Evolutionary conservation across 1,139 yeast genomes (phyloP), one percentile per base, ranked within the genome.

Genomic region (Eremothecium gossypii): DNA sequence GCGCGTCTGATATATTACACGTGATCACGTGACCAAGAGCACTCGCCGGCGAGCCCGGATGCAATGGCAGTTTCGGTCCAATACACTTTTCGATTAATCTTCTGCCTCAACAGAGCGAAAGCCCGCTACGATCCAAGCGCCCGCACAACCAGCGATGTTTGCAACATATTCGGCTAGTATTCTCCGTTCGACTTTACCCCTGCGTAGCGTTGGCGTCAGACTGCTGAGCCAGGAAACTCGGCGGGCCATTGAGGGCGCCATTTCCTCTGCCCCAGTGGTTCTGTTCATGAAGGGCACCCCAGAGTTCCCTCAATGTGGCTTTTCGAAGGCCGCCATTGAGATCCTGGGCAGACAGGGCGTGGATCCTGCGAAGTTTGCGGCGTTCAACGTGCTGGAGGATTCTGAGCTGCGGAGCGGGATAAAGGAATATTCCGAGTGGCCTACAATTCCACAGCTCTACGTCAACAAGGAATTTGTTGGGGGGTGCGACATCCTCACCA

Each of bases 281-380:
- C 71, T 93, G 29, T 89, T 89, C 68, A 85, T 85, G 95, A 85
- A 85, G 61, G 95, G 95, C 8, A 93, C 98, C 1, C 99, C 99
- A 1, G 96, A 89, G 58, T 86, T 84, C 45, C 99, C 99, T 27
- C 95, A 87, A 57, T 93, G 99, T 70, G 98, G 99, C 1, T 93
- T 93, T 60, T 87, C 96, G 6, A 77, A 96, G 58, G 95, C 95
- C 41, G 85, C 96, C 12, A 89, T 93, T 52, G 93, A 86, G 61
- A 76, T 87, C 39, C 73, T 93, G 49, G 97, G 98, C 13, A 93
- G 87, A 62, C 95, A 89, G 62, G 98, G 98, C 44, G 97, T 93
- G 28, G 96, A 93, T 64, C 98, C 98, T 5, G 75, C 70, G 38
- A 89, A 91, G 64, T 89, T 93, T 66, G 96, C 97, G 38, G 98